These are phyloP conservation scores for Curvularia hawaiiensis DNA, from an alignment of 2,329 filamentous ascomycete genomes.

Conservation along the genomic window DNA sequence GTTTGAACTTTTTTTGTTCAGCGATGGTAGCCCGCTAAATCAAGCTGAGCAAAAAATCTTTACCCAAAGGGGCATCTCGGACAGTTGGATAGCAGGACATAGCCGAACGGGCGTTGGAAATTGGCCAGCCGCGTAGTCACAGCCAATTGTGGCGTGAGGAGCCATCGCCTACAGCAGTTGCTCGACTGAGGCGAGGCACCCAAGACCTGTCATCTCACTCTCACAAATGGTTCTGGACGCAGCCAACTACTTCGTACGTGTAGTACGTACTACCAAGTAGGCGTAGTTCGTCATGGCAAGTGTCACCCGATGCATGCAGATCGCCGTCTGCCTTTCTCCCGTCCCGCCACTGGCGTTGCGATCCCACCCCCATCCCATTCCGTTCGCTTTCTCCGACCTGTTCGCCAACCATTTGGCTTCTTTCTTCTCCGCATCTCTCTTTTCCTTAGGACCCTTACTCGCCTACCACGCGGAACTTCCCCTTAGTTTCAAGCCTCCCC, in stretches of 20 bases:
- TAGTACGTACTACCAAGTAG: too few species aligned
- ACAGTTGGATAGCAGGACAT: neutral
- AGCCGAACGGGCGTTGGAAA: neutral
- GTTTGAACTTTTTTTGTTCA: neutral
- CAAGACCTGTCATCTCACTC: too few species aligned
- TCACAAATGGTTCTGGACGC: neutral
- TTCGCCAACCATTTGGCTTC: neutral
- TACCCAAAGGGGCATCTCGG: neutral
- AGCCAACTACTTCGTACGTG: neutral
- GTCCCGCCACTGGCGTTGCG: neutral
- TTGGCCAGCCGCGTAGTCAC: neutral
- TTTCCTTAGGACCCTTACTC: too few species aligned
- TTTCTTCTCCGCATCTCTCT: neutral
- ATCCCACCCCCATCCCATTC: too few species aligned
- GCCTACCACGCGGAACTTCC: too few species aligned
- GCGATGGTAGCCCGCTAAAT: too few species aligned
- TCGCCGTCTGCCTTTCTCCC: neutral
- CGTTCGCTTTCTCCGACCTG: neutral
- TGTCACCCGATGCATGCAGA: neutral
- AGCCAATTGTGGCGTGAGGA: neutral
- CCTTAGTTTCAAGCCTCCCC: too few species aligned
- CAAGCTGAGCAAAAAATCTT: neutral
- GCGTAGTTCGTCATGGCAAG: neutral
- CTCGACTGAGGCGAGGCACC: too few species aligned
- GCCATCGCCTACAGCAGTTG: neutral